phyloP scores from a whole-genome alignment of 1,139 yeast genomes.

The Kurtzmaniella natalensis region DNA sequence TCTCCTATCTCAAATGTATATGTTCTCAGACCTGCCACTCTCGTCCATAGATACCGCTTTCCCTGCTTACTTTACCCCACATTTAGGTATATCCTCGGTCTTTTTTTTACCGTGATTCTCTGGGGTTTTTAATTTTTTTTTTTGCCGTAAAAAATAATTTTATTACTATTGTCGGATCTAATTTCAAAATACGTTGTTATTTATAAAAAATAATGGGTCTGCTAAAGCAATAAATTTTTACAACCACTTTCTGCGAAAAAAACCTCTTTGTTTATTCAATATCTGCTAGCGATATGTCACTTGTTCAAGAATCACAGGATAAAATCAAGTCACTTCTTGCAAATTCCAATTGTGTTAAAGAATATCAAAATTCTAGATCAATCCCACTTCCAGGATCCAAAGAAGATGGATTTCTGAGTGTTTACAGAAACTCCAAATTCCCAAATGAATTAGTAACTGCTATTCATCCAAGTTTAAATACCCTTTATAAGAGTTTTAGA shows the following conservation, averaged over 20 bases:
- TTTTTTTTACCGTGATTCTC: too few species aligned
- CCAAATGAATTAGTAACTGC: conserved; percentile 38
- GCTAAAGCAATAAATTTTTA: neutral
- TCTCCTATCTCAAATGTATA: too few species aligned
- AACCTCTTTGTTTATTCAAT: neutral
- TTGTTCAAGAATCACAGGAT: conserved; percentile 4
- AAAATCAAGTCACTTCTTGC: conserved; percentile 10
- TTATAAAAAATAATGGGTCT: neutral
- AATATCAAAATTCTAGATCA: conserved; percentile 10
- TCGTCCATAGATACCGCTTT: too few species aligned
- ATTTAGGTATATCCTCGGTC: too few species aligned
- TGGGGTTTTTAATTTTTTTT: too few species aligned
- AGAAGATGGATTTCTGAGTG: conserved; percentile 46
- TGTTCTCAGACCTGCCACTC: too few species aligned
- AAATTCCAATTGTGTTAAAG: neutral
- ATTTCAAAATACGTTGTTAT: too few species aligned
- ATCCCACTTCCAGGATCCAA: conserved; percentile 44
- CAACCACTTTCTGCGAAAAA: neutral
- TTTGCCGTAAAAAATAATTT: too few species aligned
- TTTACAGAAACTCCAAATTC: conserved; percentile 46
- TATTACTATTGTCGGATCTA: too few species aligned
- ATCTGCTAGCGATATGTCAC: too few species aligned
- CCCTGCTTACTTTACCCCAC: too few species aligned
- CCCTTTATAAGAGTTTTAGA: conserved; percentile 48
- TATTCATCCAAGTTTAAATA: conserved; percentile 46